phyloP scores from a whole-genome alignment of 2,329 filamentous ascomycete genomes.

The Nigrospora sphaerica region DNA sequence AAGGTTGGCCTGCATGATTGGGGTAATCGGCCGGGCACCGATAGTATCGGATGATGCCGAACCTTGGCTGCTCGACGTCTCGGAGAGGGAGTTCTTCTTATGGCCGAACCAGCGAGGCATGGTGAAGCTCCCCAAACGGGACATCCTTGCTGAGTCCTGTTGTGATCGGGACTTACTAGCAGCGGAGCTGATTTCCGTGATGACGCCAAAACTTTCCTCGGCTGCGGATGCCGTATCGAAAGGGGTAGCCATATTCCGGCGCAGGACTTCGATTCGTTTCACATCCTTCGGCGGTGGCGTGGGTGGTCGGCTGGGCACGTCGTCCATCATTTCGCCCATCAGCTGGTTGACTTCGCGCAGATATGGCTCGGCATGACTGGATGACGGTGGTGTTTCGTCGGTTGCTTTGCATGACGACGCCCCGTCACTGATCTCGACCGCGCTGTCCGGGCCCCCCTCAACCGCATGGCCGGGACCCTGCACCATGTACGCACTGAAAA shows the following conservation, averaged over 20 bases:
- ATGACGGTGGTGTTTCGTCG: constrained; percentile 3
- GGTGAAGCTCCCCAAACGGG: neutral
- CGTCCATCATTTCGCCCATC: constrained; percentile 10
- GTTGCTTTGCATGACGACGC: constrained; percentile 10
- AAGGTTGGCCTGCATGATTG: constrained; percentile 19
- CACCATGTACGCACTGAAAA: constrained; percentile 24
- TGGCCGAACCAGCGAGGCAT: constrained; percentile 17
- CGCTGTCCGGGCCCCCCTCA: constrained; percentile 32
- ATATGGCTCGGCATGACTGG: constrained; percentile 9
- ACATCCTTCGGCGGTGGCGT: constrained; percentile 23
- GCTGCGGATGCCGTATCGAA: constrained; percentile 11
- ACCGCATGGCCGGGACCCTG: constrained; percentile 30
- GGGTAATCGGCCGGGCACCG: constrained; percentile 11
- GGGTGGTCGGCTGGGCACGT: constrained; percentile 16
- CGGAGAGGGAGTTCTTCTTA: constrained; percentile 15
- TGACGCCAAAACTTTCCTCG: constrained; percentile 12
- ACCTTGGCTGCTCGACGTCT: constrained; percentile 6
- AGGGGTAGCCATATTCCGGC: constrained; percentile 16
- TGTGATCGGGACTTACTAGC: neutral
- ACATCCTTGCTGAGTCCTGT: neutral
- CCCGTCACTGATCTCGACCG: constrained; percentile 28
- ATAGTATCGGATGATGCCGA: neutral
- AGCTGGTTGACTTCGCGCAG: constrained; percentile 21
- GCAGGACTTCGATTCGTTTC: constrained; percentile 18
- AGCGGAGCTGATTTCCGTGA: constrained; percentile 17